Percentiles rank a stretch among this genome's conserved stretches.
Conservation (phyloP, 352 stramenopile genomes). For the Phytophthora citricola region DNA sequence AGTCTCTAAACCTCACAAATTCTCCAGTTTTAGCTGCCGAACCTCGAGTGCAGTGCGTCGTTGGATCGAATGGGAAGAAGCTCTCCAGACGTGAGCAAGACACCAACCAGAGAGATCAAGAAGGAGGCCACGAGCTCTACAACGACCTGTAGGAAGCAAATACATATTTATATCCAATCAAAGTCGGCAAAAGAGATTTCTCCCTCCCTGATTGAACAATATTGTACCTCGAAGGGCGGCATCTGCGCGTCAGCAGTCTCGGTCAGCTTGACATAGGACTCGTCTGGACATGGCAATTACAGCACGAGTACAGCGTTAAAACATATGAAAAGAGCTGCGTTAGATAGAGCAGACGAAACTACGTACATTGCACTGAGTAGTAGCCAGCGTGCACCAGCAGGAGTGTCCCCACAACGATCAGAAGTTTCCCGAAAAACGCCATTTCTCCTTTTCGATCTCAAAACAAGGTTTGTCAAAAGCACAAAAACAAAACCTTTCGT, state of each 20-base stretch:
- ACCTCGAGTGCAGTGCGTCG: conserved; percentile 70
- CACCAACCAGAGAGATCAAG: conserved; percentile 68
- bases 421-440: conserved; percentile 69
- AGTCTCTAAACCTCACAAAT: conserved; percentile 2
- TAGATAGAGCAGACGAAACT: conserved; percentile 1
- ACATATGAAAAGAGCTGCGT: neutral
- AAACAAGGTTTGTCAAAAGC: neutral
- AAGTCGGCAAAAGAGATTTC: neutral
- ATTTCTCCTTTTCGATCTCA: conserved; percentile 27
- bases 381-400: conserved; percentile 82
- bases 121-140: conserved; percentile 77
- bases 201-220: conserved; percentile 2
- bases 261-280: conserved; percentile 77
- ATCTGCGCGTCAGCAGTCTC: conserved; percentile 77
- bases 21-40: neutral
- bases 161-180: conserved; percentile 14
- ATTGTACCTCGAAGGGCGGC: conserved; percentile 63
- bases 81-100: conserved; percentile 74
- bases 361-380: conserved; percentile 84
- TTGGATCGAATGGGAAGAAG: conserved; percentile 80
- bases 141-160: conserved; percentile 50
- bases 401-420: conserved; percentile 70
- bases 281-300: conserved; percentile 48
- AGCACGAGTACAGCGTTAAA: conserved; percentile 9
- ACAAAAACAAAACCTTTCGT: neutral